Evolutionary conservation across 768 basidiomycete species (phyloP).

Genomic region (Hortiboletus flavorubellus): DNA sequence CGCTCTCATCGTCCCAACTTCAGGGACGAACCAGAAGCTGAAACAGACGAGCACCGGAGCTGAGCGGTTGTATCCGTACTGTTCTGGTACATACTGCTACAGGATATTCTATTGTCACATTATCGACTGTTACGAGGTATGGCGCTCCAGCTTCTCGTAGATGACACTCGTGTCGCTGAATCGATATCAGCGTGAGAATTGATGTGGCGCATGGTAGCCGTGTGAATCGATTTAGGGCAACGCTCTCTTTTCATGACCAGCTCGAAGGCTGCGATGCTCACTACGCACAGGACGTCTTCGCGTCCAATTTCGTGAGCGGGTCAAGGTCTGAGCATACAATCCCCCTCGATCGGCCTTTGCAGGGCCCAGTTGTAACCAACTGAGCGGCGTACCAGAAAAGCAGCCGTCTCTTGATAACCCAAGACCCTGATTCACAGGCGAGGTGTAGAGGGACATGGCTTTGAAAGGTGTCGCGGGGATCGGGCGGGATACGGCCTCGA

Average conservation of each 20-base stretch:
- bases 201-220: background rate
- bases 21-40: conserved; percentile 10
- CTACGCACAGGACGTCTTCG: conserved; percentile 42
- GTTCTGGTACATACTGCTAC: background rate
- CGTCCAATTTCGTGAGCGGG: conserved; percentile 60
- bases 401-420: conserved; percentile 31
- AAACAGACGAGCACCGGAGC: background rate
- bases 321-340: conserved; percentile 76
- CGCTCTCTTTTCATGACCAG: conserved; percentile 26
- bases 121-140: background rate
- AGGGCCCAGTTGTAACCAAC: conserved; percentile 54
- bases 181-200: too few relatives aligned
- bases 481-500: conserved; percentile 33
- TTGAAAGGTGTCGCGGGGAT: conserved; percentile 61
- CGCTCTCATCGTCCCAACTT: background rate
- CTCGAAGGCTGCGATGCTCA: conserved; percentile 71
- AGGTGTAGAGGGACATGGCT: conserved; percentile 18
- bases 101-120: background rate
- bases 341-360: conserved; percentile 63
- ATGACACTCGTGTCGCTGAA: background rate
- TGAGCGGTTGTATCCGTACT: background rate
- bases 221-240: background rate
- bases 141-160: background rate
- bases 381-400: conserved; percentile 70
- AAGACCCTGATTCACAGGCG: conserved; percentile 39